Percentiles rank a stretch among this genome's conserved stretches.
Conservation (phyloP, 2,329 filamentous ascomycete species). For the Didymella lethalis region DNA sequence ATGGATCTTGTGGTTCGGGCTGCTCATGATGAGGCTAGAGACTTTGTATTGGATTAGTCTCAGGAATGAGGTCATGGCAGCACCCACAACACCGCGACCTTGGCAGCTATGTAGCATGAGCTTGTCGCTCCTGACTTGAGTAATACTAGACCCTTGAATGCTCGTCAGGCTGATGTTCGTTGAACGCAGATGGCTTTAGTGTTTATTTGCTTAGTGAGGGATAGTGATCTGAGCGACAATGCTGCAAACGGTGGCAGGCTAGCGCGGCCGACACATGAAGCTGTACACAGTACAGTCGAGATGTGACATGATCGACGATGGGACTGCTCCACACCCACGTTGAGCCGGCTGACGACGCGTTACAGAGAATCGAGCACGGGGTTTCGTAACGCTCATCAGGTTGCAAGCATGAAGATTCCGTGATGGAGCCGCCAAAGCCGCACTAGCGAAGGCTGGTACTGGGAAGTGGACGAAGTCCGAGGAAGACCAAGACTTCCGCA, state of each 20-base stretch:
- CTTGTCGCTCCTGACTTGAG: conserved; percentile 14
- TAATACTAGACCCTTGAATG: not conserved
- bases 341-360: conserved; percentile 19
- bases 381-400: conserved; percentile 10
- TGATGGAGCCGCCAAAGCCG: conserved; percentile 12
- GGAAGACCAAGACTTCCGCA: not conserved
- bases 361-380: conserved; percentile 11
- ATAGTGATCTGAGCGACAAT: not conserved
- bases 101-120: conserved; percentile 16
- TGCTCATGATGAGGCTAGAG: not conserved
- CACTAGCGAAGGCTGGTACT: conserved; percentile 6
- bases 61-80: conserved; percentile 3
- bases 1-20: conserved; percentile 5
- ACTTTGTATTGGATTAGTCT: not conserved
- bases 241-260: not conserved
- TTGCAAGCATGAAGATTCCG: conserved; percentile 1
- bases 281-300: conserved; percentile 1
- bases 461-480: conserved; percentile 13
- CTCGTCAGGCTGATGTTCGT: not conserved
- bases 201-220: not conserved
- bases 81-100: not conserved
- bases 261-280: conserved; percentile 7
- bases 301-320: conserved; percentile 16
- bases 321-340: conserved; percentile 14
- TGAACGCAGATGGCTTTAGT: not conserved